phyloP scores from a whole-genome alignment of 345 rosid species.

The Linum lewisii region DNA sequence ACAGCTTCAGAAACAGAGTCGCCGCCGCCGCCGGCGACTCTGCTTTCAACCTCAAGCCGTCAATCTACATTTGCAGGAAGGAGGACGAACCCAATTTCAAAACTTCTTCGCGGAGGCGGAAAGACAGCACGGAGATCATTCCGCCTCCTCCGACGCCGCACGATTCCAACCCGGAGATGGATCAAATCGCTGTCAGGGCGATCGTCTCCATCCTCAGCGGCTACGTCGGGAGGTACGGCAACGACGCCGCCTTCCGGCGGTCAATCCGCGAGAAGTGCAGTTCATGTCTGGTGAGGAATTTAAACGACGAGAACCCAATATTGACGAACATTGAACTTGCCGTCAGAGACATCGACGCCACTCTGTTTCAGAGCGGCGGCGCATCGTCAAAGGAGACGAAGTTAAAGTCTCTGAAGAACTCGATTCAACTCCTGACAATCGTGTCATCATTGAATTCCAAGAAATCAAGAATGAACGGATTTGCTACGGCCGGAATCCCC shows the following conservation, averaged over 20 bases:
- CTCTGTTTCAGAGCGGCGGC: constrained; percentile 18
- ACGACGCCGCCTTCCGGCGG: constrained; percentile 33
- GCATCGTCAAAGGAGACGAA: constrained; percentile 14
- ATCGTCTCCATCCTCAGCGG: constrained; percentile 48
- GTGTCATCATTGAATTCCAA: constrained; percentile 41
- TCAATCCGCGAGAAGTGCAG: constrained; percentile 30
- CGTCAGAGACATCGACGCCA: constrained; percentile 28
- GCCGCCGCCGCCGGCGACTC: constrained; percentile 17
- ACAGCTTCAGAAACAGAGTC: constrained; percentile 10
- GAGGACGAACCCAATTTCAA: constrained; percentile 11
- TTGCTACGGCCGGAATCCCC: constrained; percentile 34
- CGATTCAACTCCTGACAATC: constrained; percentile 28
- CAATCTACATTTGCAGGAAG: constrained; percentile 30
- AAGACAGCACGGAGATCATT: constrained; percentile 14
- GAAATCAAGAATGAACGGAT: constrained; percentile 16
- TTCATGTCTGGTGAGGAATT: constrained; percentile 24
- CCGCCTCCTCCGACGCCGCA: too few relatives aligned
- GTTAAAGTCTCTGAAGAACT: constrained; percentile 21
- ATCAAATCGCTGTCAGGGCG: constrained; percentile 37
- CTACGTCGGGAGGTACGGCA: constrained; percentile 33
- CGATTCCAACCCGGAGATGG: too few relatives aligned
- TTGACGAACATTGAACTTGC: constrained; percentile 31
- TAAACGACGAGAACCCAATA: constrained; percentile 18
- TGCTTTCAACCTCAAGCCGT: constrained; percentile 5
- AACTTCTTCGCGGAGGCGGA: constrained; percentile 17